phyloP scores from a whole-genome alignment of 225 moss, liverwort and hornwort genomes.

The Anthoceros angustus region DNA sequence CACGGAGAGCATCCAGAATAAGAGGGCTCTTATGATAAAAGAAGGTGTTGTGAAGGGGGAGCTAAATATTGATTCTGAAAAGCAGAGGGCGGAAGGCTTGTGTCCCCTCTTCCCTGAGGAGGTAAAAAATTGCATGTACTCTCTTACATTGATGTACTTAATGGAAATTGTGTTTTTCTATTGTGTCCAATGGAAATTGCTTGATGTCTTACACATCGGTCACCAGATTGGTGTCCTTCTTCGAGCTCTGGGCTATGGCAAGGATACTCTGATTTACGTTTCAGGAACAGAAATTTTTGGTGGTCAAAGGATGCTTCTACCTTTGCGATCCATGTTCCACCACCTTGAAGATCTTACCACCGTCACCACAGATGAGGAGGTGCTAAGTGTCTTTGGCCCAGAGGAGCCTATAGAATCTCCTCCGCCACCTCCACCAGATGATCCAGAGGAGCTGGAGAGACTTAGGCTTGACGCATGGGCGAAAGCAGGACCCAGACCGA shows the following conservation, averaged over 20 bases:
- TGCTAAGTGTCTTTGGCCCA: constrained; percentile 5
- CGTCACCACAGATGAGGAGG: constrained; percentile 25
- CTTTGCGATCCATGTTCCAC: constrained; percentile 25
- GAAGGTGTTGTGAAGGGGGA: constrained; percentile 16
- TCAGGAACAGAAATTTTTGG: constrained; percentile 28
- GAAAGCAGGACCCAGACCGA: constrained; percentile 6
- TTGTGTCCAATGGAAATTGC: not conserved
- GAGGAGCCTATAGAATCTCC: constrained; percentile 5
- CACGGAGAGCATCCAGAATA: constrained; percentile 35
- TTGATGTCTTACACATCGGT: not conserved
- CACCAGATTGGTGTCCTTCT: constrained; percentile 30
- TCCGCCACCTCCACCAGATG: constrained; percentile 3
- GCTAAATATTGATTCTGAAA: constrained; percentile 22
- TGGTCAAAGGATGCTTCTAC: constrained; percentile 29
- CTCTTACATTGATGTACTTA: not conserved
- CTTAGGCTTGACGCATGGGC: constrained; percentile 7
- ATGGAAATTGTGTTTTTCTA: not conserved
- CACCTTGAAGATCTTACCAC: constrained; percentile 30
- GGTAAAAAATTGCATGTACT: constrained; percentile 9
- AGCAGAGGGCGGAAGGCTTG: constrained; percentile 24
- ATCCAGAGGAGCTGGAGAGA: constrained; percentile 3
- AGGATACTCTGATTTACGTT: constrained; percentile 26
- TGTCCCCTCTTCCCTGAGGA: constrained; percentile 48
- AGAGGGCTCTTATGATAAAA: constrained; percentile 20
- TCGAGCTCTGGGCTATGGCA: constrained; percentile 25